phyloP scores from a whole-genome alignment of 345 rosid species.

The Euphorbia peplus region DNA sequence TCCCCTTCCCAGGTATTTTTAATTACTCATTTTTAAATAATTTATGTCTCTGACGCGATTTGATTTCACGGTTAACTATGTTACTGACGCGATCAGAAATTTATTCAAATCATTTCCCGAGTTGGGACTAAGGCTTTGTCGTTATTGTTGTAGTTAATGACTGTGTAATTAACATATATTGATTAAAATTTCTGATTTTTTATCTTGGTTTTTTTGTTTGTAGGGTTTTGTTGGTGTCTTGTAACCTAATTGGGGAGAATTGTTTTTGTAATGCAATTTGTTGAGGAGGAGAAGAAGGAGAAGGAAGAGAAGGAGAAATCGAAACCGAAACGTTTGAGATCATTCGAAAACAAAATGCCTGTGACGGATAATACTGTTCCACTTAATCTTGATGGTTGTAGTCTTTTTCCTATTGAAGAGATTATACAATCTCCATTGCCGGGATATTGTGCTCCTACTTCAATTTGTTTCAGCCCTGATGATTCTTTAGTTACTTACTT shows the following conservation, averaged over 20 bases:
- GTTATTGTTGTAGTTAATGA: background rate
- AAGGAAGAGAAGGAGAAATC: constrained; percentile 36
- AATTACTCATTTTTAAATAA: background rate
- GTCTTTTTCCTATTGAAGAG: constrained; percentile 63
- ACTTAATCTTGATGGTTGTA: constrained; percentile 39
- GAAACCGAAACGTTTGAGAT: constrained; percentile 48
- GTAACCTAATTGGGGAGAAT: constrained; percentile 18
- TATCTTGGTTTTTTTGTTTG: background rate
- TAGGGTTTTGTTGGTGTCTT: constrained; percentile 18
- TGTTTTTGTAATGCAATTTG: constrained; percentile 56
- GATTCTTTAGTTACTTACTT: constrained; percentile 60
- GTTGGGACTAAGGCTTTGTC: no score
- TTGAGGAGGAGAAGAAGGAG: constrained; percentile 28
- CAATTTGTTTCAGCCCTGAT: constrained; percentile 85
- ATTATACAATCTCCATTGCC: constrained; percentile 91
- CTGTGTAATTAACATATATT: background rate
- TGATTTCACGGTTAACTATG: no score
- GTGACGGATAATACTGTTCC: constrained; percentile 40
- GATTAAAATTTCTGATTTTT: background rate
- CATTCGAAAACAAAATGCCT: constrained; percentile 44
- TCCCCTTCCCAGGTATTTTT: constrained; percentile 24
- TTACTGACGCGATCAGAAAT: constrained; percentile 10
- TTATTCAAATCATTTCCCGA: no score
- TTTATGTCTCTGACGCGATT: no score
- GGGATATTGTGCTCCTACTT: constrained; percentile 71